Percentiles rank a stretch among this genome's conserved stretches.
Conservation (phyloP, 2,329 filamentous ascomycete species). For the Cladosporium austrohemisphaericum region DNA sequence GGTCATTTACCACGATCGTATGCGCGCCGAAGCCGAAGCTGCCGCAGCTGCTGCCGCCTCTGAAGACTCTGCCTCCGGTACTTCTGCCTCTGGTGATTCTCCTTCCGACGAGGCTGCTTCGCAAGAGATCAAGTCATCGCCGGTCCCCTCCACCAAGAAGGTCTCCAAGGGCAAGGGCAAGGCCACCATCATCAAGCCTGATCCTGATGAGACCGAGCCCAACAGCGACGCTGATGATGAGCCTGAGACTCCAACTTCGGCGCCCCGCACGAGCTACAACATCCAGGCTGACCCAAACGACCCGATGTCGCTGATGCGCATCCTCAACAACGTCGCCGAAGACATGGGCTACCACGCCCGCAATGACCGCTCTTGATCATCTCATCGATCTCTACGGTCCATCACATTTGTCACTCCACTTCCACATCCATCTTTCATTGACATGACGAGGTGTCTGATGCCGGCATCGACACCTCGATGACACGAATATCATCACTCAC, state of each 20-base stretch:
- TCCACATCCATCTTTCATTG: too few relatives aligned
- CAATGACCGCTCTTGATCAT: background rate
- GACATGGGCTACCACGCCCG: conserved; percentile 1
- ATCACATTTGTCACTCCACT: too few relatives aligned
- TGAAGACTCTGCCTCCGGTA: background rate
- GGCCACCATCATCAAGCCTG: too few relatives aligned
- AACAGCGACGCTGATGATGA: conserved; percentile 28
- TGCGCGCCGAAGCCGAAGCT: background rate
- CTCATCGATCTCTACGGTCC: too few relatives aligned
- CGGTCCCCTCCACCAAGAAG: too few relatives aligned
- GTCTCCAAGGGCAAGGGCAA: too few relatives aligned
- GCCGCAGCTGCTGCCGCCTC: background rate
- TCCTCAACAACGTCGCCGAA: background rate
- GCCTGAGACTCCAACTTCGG: background rate
- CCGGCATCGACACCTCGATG: background rate
- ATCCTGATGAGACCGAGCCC: too few relatives aligned
- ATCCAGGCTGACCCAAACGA: background rate
- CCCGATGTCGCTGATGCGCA: conserved; percentile 4
- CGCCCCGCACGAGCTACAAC: background rate
- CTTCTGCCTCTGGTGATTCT: background rate
- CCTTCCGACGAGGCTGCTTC: too few relatives aligned
- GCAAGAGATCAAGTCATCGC: too few relatives aligned
- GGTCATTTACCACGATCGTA: background rate
- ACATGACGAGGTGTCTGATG: background rate
- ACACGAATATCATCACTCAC: background rate